These are phyloP conservation scores for Penicillium paxilli DNA, from an alignment of 495 filamentous ascomycete species.

Conservation along the genomic window DNA sequence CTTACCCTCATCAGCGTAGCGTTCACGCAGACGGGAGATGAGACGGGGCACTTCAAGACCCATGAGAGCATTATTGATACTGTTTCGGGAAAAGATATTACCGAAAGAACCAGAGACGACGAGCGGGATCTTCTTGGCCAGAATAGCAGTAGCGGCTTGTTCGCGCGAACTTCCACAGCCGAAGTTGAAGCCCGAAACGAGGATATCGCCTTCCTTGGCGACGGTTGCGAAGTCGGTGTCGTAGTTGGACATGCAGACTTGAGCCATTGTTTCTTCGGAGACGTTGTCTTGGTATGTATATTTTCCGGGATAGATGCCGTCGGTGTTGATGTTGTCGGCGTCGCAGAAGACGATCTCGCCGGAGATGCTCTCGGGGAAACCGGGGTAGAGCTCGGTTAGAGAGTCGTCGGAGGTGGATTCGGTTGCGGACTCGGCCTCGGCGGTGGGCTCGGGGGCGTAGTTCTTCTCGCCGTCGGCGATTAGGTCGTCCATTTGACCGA, in stretches of 20 bases:
- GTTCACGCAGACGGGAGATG: slow-evolving; percentile 65
- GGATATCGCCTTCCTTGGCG: slow-evolving; percentile 68
- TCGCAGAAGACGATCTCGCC: slow-evolving; percentile 58
- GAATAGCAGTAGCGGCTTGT: slow-evolving; percentile 86
- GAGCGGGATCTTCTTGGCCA: slow-evolving; percentile 81
- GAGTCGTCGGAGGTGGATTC: slow-evolving; percentile 20
- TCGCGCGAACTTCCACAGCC: slow-evolving; percentile 81
- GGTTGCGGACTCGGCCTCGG: slow-evolving; percentile 15
- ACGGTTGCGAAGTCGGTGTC: slow-evolving; percentile 64
- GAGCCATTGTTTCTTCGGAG: slow-evolving; percentile 72
- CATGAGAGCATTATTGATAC: slow-evolving; percentile 91
- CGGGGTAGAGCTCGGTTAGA: slow-evolving; percentile 49
- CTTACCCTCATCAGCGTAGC: slow-evolving; percentile 52
- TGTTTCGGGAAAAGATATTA: slow-evolving; percentile 86
- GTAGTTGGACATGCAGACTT: slow-evolving; percentile 93
- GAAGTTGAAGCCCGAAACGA: slow-evolving; percentile 90
- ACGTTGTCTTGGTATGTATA: slow-evolving; percentile 84
- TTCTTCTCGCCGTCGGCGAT: slow-evolving; percentile 53
- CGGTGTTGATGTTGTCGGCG: slow-evolving; percentile 52
- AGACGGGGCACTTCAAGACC: slow-evolving; percentile 78
- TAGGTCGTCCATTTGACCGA: slow-evolving; percentile 63
- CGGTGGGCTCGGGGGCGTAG: slow-evolving; percentile 26
- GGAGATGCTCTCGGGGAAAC: slow-evolving; percentile 51
- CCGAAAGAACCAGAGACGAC: slow-evolving; percentile 85
- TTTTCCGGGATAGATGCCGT: slow-evolving; percentile 73